phyloP scores from a whole-genome alignment of 352 stramenopile genomes.

The Globisporangium orthogonon region DNA sequence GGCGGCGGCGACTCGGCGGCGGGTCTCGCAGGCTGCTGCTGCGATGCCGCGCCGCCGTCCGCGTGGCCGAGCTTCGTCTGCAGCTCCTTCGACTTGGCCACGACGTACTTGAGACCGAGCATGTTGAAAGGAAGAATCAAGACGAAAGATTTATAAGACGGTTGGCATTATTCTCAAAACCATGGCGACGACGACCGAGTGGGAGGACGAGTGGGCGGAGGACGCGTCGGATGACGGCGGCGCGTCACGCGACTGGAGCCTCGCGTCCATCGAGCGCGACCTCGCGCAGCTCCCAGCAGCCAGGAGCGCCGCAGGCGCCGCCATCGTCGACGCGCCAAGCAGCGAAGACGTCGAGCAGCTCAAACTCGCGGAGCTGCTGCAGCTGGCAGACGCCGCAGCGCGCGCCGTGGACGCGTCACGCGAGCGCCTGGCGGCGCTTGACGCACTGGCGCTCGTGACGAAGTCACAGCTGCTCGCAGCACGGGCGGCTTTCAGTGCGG shows the following conservation, averaged over 20 bases:
- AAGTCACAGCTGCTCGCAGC: constrained; percentile 26
- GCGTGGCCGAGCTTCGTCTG: constrained; percentile 31
- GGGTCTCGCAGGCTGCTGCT: background rate
- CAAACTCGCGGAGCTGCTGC: constrained; percentile 5
- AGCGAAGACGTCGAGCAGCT: background rate
- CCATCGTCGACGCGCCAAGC: background rate
- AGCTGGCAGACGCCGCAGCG: constrained; percentile 10
- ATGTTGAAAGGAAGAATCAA: constrained; percentile 16
- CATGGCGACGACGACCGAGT: background rate
- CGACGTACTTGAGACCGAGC: constrained; percentile 65
- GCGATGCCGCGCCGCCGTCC: background rate
- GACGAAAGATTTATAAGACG: background rate
- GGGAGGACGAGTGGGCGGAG: constrained; percentile 48
- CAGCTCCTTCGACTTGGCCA: constrained; percentile 71
- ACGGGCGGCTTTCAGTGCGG: constrained; percentile 19
- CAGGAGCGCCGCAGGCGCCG: background rate
- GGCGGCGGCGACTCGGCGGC: background rate
- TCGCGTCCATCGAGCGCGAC: constrained; percentile 7
- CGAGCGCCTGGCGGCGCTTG: constrained; percentile 18
- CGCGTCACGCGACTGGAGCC: constrained; percentile 2
- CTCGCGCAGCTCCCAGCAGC: background rate
- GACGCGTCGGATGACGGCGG: background rate
- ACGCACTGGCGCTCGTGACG: constrained; percentile 32
- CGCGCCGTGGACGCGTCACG: background rate
- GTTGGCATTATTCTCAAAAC: background rate